These are phyloP conservation scores for Talaromyces sp. DNA, from an alignment of 2,329 filamentous ascomycete species.

Conservation along the genomic window DNA sequence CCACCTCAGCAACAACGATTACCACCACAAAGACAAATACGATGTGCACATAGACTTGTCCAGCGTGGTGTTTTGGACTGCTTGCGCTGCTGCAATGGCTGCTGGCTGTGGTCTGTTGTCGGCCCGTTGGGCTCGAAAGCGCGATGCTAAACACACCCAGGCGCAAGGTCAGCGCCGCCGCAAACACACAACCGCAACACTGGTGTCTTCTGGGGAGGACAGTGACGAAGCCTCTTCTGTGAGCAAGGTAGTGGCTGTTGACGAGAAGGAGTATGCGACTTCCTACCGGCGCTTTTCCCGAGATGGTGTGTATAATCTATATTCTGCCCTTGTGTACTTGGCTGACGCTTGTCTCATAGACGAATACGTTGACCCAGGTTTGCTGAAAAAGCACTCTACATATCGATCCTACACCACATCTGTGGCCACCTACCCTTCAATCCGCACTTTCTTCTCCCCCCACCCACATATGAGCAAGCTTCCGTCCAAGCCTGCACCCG, in stretches of 20 bases:
- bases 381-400: constrained; percentile 71
- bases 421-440: constrained; percentile 61
- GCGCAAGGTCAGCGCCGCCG: constrained; percentile 16
- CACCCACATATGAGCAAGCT: constrained; percentile 81
- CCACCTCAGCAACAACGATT: neutral
- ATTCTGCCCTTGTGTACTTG: neutral
- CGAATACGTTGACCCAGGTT: constrained; percentile 61
- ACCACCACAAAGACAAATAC: constrained; percentile 14
- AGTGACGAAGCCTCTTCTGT: constrained; percentile 28
- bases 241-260: constrained; percentile 16
- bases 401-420: constrained; percentile 67
- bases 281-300: constrained; percentile 22
- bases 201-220: constrained; percentile 32
- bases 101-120: constrained; percentile 31
- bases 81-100: constrained; percentile 29
- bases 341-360: constrained; percentile 16
- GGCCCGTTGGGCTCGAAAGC: constrained; percentile 19
- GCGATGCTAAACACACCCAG: constrained; percentile 10
- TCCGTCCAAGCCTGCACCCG: constrained; percentile 62
- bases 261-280: constrained; percentile 17
- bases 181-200: constrained; percentile 21
- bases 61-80: constrained; percentile 25
- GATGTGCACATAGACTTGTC: constrained; percentile 26
- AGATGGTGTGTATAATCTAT: constrained; percentile 19
- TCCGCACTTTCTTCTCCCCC: constrained; percentile 77